Base-by-base conservation (phyloP, 148 eudicot genomes). In the Dianthus caryophyllus region DNA sequence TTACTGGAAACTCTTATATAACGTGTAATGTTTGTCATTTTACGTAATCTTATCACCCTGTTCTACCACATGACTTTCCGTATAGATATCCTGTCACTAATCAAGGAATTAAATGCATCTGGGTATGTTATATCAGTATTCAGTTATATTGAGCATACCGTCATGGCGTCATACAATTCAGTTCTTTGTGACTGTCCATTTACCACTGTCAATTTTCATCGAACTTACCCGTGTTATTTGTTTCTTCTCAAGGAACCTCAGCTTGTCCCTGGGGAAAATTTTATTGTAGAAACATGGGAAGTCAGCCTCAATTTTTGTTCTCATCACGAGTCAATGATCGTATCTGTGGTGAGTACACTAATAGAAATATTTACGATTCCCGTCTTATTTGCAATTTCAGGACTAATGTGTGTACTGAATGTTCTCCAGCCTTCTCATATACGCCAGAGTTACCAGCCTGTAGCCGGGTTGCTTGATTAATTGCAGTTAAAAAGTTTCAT, bases 311-410 rank as follows among this genome's bases (percentile, higher is more conserved):
- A 22, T 87, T 89, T 81, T 57, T 93, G 83, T 89, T 81, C 74
- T 89, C 98, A 14, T 93, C 98, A 48, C 91, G 82, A 0, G 88
- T 93, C 69, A 93, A 93, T 74, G 98, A 93, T 75, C 85, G 78
- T 55, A 77, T 89, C 41, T 93, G 98, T 79, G 98, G 98, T 93
- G 74, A 78, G 94, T 44, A 20, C n/a, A 47, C 48, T 29, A 1
- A 20, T 10, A 25, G 20, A 9, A 25, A 53, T 25, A 51, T 6
- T 59, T 55, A 2, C 30, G 18, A 17, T 6, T 59, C 15, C 43
- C n/a, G 0, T 30, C 24, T 59, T 29, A 31, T 9, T 51, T 43
- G 6, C 47, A 16, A 11, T 53, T 49, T 33, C 22, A 22, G 31
- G 47, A 58, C 36, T 20, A 39, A 25, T 50, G 24, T 25, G 60